Conservation (phyloP, 768 basidiomycete species). For the Termitomyces heimii region DNA sequence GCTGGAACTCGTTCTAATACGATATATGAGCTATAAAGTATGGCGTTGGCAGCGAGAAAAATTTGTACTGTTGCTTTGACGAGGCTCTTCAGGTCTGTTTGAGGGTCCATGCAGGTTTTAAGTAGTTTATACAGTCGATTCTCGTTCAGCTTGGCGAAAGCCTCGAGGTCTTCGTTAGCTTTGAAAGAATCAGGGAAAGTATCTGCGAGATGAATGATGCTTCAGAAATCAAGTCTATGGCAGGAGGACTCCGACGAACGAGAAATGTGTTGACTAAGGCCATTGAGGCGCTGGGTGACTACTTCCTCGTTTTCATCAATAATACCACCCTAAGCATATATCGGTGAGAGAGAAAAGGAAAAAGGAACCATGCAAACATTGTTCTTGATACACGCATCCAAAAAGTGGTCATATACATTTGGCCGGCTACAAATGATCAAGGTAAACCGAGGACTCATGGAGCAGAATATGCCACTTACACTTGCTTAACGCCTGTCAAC, state of each 20-base stretch:
- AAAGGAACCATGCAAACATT: conserved; percentile 56
- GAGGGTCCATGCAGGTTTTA: conserved; percentile 75
- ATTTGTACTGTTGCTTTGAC: conserved; percentile 63
- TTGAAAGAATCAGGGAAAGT: conserved; percentile 66
- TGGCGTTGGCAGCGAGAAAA: neutral
- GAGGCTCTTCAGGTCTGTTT: conserved; percentile 75
- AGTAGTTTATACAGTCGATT: conserved; percentile 79
- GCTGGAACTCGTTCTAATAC: conserved; percentile 67
- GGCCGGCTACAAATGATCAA: conserved; percentile 45
- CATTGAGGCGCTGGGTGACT: conserved; percentile 48
- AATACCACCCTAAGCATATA: conserved; percentile 68
- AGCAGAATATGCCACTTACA: conserved; percentile 35
- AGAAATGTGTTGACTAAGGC: conserved; percentile 51
- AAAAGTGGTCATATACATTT: conserved; percentile 59
- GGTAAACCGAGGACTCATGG: neutral
- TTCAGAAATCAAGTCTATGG: neutral
- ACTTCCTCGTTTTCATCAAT: conserved; percentile 79
- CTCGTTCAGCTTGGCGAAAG: conserved; percentile 87
- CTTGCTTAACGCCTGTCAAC: conserved; percentile 57
- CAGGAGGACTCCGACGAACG: conserved; percentile 33
- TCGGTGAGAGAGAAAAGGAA: neutral
- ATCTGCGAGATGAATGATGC: conserved; percentile 22
- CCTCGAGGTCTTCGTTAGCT: conserved; percentile 68
- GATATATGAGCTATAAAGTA: neutral
- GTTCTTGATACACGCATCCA: conserved; percentile 70